A percentile compares a stretch with the other conserved stretches of the same genome.
Evolutionary conservation across 75 land plant species (phyloP).

Genomic region (Gnetum montanum): DNA sequence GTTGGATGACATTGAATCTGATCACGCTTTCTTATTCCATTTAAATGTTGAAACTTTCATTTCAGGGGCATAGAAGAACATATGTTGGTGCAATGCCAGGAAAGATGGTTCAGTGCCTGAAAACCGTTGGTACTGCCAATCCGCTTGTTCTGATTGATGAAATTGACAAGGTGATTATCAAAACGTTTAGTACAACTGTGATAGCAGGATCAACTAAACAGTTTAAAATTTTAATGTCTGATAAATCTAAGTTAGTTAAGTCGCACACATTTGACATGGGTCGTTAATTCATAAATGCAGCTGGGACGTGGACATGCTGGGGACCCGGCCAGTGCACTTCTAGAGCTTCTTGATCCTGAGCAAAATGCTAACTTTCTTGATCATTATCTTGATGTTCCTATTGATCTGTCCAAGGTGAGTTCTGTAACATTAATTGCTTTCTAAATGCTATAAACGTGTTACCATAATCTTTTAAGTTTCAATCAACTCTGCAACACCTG

Average conservation of each 20-base stretch:
- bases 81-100: slow-evolving; percentile 99
- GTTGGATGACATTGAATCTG: neutral
- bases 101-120: slow-evolving; percentile 97
- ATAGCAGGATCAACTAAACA: neutral
- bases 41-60: neutral
- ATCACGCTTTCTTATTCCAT: neutral
- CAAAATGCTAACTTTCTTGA: slow-evolving; percentile 96
- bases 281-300: slow-evolving; percentile 27
- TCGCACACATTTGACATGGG: neutral
- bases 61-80: slow-evolving; percentile 94
- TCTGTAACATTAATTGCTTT: too few relatives aligned
- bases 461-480: too few relatives aligned
- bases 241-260: too few relatives aligned
- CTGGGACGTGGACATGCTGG: slow-evolving; percentile 97
- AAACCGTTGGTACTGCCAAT: slow-evolving; percentile 84
- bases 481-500: too few relatives aligned
- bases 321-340: slow-evolving; percentile 94
- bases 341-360: slow-evolving; percentile 98
- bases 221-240: neutral
- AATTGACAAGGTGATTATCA: slow-evolving; percentile 82
- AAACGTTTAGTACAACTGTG: too few relatives aligned
- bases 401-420: slow-evolving; percentile 88
- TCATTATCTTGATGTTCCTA: slow-evolving; percentile 94
- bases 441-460: too few relatives aligned
- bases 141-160: slow-evolving; percentile 97